Evolutionary conservation across 208 protist species (phyloP).

Genomic region (Wallacemonas sp.): DNA sequence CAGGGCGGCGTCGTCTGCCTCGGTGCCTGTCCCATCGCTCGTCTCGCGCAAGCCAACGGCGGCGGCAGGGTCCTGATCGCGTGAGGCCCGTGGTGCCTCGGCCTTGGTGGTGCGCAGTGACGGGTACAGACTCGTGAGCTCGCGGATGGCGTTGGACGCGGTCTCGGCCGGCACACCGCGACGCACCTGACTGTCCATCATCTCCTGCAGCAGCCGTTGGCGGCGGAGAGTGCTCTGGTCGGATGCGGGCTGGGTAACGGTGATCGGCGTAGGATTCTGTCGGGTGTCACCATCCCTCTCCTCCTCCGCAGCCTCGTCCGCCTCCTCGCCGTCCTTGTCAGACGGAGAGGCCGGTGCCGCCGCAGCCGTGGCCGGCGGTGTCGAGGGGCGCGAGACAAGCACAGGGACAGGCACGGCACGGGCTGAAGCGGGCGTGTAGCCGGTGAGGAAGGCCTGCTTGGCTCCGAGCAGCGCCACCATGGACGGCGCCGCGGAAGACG

Average conservation of each 20-base stretch:
- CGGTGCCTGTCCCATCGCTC: no score
- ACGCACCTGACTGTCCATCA: constrained; percentile 3
- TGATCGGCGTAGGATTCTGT: not conserved
- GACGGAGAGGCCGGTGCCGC: not conserved
- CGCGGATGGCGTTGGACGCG: not conserved
- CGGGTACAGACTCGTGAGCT: not conserved
- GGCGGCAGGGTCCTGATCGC: no score
- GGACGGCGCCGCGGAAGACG: not conserved
- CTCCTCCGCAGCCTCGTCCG: not conserved
- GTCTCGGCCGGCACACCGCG: constrained; percentile 4
- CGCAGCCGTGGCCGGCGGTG: no score
- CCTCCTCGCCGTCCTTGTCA: not conserved
- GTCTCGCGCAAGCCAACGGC: no score
- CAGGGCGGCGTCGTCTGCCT: not conserved
- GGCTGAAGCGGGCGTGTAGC: no score
- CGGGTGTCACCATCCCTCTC: no score
- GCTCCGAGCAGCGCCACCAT: not conserved
- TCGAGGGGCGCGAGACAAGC: no score
- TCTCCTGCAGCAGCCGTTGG: constrained; percentile 9
- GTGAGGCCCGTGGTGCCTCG: not conserved
- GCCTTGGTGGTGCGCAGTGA: not conserved
- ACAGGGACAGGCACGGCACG: no score
- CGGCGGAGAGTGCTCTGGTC: not conserved
- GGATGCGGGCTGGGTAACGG: no score
- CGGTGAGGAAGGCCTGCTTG: constrained; percentile 4